Conservation (phyloP, 2,329 filamentous ascomycete genomes). For the Magnaporthales sp. region DNA sequence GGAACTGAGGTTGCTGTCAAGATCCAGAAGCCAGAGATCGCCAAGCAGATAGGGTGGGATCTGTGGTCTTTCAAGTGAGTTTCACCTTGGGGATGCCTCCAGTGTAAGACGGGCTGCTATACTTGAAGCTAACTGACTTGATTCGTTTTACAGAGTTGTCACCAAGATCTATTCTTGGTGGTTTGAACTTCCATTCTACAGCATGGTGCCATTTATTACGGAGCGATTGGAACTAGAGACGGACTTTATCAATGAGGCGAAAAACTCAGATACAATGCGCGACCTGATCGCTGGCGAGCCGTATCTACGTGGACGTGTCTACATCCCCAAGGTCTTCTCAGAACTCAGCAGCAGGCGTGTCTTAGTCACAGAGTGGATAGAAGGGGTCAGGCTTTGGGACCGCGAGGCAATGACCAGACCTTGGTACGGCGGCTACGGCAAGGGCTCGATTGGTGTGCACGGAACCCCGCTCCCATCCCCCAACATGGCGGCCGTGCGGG, state of each 20-base stretch:
- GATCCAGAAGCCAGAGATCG: conserved; percentile 92
- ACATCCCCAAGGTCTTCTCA: conserved; percentile 76
- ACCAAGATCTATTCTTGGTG: conserved; percentile 73
- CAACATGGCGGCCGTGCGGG: conserved; percentile 35
- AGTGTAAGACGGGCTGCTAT: not conserved
- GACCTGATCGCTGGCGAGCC: conserved; percentile 67
- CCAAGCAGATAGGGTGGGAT: conserved; percentile 86
- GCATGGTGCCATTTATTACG: conserved; percentile 82
- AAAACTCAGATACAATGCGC: conserved; percentile 81
- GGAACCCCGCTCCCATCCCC: conserved; percentile 51
- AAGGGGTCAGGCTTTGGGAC: conserved; percentile 88
- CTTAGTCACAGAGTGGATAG: conserved; percentile 96
- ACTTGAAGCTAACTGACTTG: conserved; percentile 5
- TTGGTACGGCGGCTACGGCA: conserved; percentile 71
- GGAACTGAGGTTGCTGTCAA: conserved; percentile 92
- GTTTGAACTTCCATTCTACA: conserved; percentile 92
- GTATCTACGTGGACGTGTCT: conserved; percentile 69
- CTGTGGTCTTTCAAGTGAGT: conserved; percentile 84
- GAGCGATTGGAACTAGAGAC: conserved; percentile 90
- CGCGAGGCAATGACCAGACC: conserved; percentile 68
- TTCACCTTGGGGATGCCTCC: not conserved
- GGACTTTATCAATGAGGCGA: conserved; percentile 86
- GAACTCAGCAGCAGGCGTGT: conserved; percentile 77
- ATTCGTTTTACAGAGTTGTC: conserved; percentile 51
- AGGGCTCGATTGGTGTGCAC: conserved; percentile 70